These are phyloP conservation scores for Tuber borchii DNA, from an alignment of 495 filamentous ascomycete species.

Conservation along the genomic window DNA sequence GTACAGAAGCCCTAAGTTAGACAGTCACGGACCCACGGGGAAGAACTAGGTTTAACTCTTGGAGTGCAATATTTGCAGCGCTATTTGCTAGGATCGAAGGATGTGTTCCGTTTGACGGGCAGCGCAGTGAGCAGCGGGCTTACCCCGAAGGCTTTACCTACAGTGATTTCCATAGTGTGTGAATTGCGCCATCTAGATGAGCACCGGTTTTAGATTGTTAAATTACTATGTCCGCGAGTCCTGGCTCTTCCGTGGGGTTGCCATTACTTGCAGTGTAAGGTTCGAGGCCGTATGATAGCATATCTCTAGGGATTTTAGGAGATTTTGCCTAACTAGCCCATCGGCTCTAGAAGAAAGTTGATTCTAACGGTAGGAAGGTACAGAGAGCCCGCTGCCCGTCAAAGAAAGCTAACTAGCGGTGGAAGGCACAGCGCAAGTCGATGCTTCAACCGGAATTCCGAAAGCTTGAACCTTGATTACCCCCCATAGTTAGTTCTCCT, in stretches of 20 bases:
- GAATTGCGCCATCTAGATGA: constrained; percentile 36
- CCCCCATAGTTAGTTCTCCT: not conserved
- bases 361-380: constrained; percentile 33
- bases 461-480: constrained; percentile 39
- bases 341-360: constrained; percentile 26
- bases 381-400: constrained; percentile 35
- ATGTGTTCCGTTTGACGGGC: constrained; percentile 30
- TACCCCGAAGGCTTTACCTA: constrained; percentile 34
- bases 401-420: constrained; percentile 38
- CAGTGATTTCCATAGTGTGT: constrained; percentile 31
- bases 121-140: constrained; percentile 27
- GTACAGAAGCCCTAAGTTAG: constrained; percentile 37
- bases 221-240: constrained; percentile 37
- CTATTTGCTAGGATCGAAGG: constrained; percentile 35
- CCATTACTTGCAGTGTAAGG: constrained; percentile 32
- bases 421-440: constrained; percentile 38
- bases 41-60: constrained; percentile 6
- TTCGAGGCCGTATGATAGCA: constrained; percentile 24
- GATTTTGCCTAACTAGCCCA: constrained; percentile 35
- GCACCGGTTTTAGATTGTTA: constrained; percentile 34
- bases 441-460: constrained; percentile 34
- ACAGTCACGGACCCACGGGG: constrained; percentile 14
- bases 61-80: constrained; percentile 15
- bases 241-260: constrained; percentile 34
- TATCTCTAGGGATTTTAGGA: constrained; percentile 31